A percentile compares a stretch with the other conserved stretches of the same genome.
Conservation (phyloP, 768 basidiomycete genomes). For the Suillus subaureus region DNA sequence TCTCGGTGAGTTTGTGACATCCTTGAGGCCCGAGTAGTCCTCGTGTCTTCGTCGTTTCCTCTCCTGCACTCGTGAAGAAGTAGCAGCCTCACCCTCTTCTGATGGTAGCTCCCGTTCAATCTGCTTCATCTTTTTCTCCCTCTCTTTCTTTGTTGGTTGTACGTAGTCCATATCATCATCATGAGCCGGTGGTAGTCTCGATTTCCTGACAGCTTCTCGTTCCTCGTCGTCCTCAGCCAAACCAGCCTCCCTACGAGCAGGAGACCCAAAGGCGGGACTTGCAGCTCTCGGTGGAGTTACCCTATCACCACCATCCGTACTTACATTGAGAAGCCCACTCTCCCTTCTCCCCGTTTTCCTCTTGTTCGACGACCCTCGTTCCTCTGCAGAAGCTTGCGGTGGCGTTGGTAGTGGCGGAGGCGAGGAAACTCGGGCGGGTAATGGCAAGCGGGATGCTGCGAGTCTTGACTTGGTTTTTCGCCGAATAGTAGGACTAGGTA, state of each 20-base stretch:
- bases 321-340: slow-evolving; percentile 57
- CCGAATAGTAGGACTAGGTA: slow-evolving; percentile 39
- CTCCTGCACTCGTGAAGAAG: slow-evolving; percentile 37
- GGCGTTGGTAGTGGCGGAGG: slow-evolving; percentile 39
- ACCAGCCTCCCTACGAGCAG: slow-evolving; percentile 54
- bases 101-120: slow-evolving; percentile 20
- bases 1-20: slow-evolving; percentile 62
- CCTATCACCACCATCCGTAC: slow-evolving; percentile 35
- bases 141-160: slow-evolving; percentile 45
- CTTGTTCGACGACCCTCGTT: slow-evolving; percentile 34
- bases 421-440: slow-evolving; percentile 46
- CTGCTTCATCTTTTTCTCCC: slow-evolving; percentile 31
- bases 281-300: slow-evolving; percentile 54
- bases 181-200: slow-evolving; percentile 12
- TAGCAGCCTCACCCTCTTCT: slow-evolving; percentile 27
- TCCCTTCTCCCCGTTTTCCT: slow-evolving; percentile 36
- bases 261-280: slow-evolving; percentile 72
- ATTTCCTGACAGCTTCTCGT: slow-evolving; percentile 34
- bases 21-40: slow-evolving; percentile 50
- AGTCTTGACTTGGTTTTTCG: slow-evolving; percentile 51
- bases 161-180: slow-evolving; percentile 25
- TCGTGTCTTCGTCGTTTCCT: slow-evolving; percentile 41
- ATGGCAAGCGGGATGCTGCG: slow-evolving; percentile 49
- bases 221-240: slow-evolving; percentile 62
- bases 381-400: slow-evolving; percentile 36